These are phyloP conservation scores for Paecilomyces sp. DNA, from an alignment of 2,329 filamentous ascomycete species.

Conservation along the genomic window DNA sequence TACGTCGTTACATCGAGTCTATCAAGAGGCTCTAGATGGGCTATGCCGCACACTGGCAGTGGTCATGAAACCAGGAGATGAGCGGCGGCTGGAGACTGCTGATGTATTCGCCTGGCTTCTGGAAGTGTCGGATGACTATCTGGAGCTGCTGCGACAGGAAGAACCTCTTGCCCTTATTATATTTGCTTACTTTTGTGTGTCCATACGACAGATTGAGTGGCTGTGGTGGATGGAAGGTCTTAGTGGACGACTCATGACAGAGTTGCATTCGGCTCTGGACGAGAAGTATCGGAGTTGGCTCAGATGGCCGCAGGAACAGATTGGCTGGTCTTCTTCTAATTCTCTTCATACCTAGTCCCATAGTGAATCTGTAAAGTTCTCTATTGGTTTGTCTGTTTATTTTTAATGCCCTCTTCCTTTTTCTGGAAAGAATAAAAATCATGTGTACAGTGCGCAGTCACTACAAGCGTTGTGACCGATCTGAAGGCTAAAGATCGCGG, in stretches of 20 bases:
- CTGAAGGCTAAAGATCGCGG: no score
- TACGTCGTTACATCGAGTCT: slow-evolving; percentile 1
- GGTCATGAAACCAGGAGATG: slow-evolving; percentile 1
- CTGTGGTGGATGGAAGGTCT: slow-evolving; percentile 19
- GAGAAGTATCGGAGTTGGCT: slow-evolving; percentile 15
- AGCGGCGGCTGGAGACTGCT: slow-evolving; percentile 8
- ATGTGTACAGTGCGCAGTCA: no score
- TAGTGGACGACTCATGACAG: slow-evolving; percentile 10
- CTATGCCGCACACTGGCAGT: slow-evolving; percentile 7
- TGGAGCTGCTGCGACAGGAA: slow-evolving; percentile 8
- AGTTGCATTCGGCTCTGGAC: slow-evolving; percentile 12
- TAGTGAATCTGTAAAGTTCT: no score
- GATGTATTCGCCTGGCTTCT: slow-evolving; percentile 18
- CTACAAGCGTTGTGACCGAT: no score
- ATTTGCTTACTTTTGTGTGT: slow-evolving; percentile 15
- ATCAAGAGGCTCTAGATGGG: slow-evolving; percentile 9
- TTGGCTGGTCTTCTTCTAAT: slow-evolving; percentile 17
- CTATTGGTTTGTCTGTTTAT: no score
- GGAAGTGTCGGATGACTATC: slow-evolving; percentile 12
- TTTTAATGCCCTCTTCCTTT: no score
- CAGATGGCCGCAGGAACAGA: slow-evolving; percentile 15
- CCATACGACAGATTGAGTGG: slow-evolving; percentile 14
- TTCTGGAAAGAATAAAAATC: no score
- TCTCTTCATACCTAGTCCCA: no score
- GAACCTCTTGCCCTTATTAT: slow-evolving; percentile 13